Base-by-base conservation (phyloP, 208 protist genomes). In the Wallacemonas sp. region DNA sequence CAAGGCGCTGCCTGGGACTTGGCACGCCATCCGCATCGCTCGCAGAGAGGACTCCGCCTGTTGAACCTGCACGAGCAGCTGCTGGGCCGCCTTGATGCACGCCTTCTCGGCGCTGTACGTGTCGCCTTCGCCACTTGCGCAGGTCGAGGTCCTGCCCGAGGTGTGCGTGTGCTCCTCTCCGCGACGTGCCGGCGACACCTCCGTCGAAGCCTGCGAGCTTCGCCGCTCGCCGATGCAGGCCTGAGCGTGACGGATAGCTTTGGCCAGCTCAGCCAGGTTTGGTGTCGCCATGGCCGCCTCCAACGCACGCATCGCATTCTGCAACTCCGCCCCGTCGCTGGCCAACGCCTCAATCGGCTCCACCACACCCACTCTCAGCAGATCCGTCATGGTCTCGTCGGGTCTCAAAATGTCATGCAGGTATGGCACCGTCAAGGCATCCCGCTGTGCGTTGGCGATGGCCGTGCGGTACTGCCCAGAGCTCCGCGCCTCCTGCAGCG, bases 361-460 rank as follows among this genome's bases (percentile, higher is more conserved):
- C 22, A 77, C 79, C 1, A 93, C 45, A n/a, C 90, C 30, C 2
- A 70, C 42, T 11, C 69, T 61, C 15, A 80, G 56, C 14, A 93
- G 68, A 2, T 77, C 76, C 15, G 69, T 67, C n/a, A 90, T 39
- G 1, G 87, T 82, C 62, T 93, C 81, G 15, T 63, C 75, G 15
- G 79, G 77, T 0, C 68, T 73, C 21, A 93, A 70, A n/a, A 93
- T 85, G n/a, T 86, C 84, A 28, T 83, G 77, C 33, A 93, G 34
- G 34, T 66, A 58, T 21, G 72, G 65, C 36, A 87, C 62, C 6
- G 49, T n/a, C 27, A 93, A 62, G 24, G 70, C 47, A 36, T 75
- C 74, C 46, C 75, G 62, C 47, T 82, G 64, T 30, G 71, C 78
- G 15, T 61, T 61, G 41, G 61, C 65, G 21, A 93, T 34, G 27